Base-by-base conservation (phyloP, 345 rosid genomes). In the Laguncularia racemosa region DNA sequence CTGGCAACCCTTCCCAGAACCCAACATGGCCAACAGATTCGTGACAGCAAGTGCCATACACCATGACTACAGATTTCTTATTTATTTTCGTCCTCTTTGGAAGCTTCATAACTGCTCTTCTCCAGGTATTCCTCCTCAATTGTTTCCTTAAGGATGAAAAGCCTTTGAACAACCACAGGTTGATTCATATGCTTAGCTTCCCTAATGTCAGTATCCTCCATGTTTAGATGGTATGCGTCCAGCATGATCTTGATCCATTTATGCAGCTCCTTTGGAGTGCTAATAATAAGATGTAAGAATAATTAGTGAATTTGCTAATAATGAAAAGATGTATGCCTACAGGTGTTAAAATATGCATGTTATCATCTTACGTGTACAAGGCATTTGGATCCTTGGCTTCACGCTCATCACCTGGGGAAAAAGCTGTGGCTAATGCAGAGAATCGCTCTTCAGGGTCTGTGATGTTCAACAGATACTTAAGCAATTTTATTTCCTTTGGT, bases 381-480 rank as follows among this genome's bases (percentile, higher is more conserved):
- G 87, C 95, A 28, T 78, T 76, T 38, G 87, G 89, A 70, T 83
- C 86, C 65, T 83, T 89, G 45, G 84, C 75, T 70, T 86, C 95
- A 13, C 50, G 76, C 47, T 86, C 96, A 64, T 75, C 70, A 0
- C 89, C 93, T 0, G 95, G 95, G 19, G 87, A 83, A 71, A 92
- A 92, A 16, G 91, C 86, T 54, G 81, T 83, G 65, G 98, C 98
- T 71, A 92, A 68, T 13, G 96, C 96, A 16, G 95, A 83, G 73
- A 92, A 89, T 47, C 98, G 81, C 77, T 89, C 96, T 73, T 92
- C 96, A 6, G 98, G 98, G 68, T 92, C 98, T 50, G 77, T 74
- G 49, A 92, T 84, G 79, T 89, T 92, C 55, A 92, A 83, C 48
- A 92, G 78, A 65, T 92, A 66, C 78, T 92, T 92, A 6, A 92